Conservation (phyloP, 352 stramenopile genomes). For the Globisporangium alternatum region DNA sequence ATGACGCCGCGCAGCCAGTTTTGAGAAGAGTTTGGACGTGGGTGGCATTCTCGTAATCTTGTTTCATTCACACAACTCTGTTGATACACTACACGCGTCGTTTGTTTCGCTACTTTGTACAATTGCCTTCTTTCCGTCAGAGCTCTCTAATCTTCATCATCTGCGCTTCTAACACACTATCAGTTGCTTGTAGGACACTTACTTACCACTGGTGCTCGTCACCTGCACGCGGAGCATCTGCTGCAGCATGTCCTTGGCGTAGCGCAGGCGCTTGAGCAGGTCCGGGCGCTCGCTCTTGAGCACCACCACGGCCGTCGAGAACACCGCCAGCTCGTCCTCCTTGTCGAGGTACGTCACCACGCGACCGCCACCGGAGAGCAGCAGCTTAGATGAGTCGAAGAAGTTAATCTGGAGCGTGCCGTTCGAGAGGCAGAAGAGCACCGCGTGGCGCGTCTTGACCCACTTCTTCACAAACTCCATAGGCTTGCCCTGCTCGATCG, state of each 20-base stretch:
- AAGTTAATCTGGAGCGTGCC: constrained; percentile 95
- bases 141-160: constrained; percentile 3
- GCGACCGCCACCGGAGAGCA: constrained; percentile 90
- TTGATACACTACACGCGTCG: constrained; percentile 5
- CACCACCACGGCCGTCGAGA: constrained; percentile 51
- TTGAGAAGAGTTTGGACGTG: neutral
- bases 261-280: constrained; percentile 81
- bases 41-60: neutral
- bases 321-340: constrained; percentile 53
- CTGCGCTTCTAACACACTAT: neutral
- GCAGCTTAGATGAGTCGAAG: constrained; percentile 95
- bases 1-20: constrained; percentile 4
- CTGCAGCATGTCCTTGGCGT: constrained; percentile 96
- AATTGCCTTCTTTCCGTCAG: constrained; percentile 7
- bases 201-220: constrained; percentile 1
- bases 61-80: neutral
- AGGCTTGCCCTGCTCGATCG: constrained; percentile 27
- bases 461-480: constrained; percentile 98
- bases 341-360: constrained; percentile 90
- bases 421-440: constrained; percentile 97
- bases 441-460: constrained; percentile 97
- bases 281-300: constrained; percentile 58
- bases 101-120: constrained; percentile 2
- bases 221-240: constrained; percentile 71
- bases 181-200: neutral